These are phyloP conservation scores for Moricandia arvensis DNA, from an alignment of 345 rosid species.

Conservation along the genomic window DNA sequence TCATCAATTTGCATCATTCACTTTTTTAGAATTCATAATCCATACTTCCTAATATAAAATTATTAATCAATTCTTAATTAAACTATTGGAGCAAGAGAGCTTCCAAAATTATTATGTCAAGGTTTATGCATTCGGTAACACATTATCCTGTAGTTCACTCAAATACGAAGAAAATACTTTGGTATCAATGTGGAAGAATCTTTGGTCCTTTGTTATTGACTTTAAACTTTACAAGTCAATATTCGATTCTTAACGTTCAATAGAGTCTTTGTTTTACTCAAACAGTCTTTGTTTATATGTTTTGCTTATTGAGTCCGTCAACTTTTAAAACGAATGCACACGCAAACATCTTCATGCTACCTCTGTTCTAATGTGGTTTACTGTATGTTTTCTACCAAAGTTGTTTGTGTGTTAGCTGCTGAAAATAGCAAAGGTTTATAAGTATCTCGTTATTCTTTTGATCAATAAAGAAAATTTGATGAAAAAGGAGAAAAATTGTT, in stretches of 20 bases:
- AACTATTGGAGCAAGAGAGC: too few relatives aligned
- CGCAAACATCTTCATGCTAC: not conserved
- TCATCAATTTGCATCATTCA: too few relatives aligned
- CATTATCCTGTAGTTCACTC: not conserved
- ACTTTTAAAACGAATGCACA: not conserved
- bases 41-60: too few relatives aligned
- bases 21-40: too few relatives aligned
- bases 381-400: not conserved
- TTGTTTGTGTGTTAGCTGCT: not conserved
- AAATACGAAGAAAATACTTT: not conserved
- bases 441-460: too few relatives aligned
- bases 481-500: too few relatives aligned
- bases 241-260: not conserved
- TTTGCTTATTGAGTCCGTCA: not conserved
- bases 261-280: not conserved
- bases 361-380: not conserved
- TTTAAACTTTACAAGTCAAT: not conserved
- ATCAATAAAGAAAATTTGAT: too few relatives aligned
- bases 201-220: constrained; percentile 5
- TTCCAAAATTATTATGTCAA: too few relatives aligned
- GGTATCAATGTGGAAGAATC: constrained; percentile 15
- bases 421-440: not conserved
- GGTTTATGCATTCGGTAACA: not conserved
- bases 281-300: not conserved
- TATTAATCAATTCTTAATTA: too few relatives aligned